Conservation (phyloP, 306 rosid genomes). For the Rubus parviflorus region DNA sequence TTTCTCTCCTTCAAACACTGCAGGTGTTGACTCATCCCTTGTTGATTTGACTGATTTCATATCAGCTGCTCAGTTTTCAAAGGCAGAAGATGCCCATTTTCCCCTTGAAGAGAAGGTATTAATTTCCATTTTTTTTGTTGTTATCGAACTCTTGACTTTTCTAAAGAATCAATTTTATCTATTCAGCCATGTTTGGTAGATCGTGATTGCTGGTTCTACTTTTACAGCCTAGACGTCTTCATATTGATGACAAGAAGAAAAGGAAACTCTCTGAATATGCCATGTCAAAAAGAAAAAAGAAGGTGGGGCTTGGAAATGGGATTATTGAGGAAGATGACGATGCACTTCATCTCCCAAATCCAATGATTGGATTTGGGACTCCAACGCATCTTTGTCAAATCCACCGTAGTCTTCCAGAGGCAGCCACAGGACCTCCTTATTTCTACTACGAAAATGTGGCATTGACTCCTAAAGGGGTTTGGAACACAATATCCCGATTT, state of each 20-base stretch:
- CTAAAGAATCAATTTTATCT: neutral
- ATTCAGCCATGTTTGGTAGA: neutral
- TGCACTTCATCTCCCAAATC: conserved; percentile 66
- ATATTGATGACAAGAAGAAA: conserved; percentile 38
- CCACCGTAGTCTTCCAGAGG: conserved; percentile 59
- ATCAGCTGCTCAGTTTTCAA: conserved; percentile 71
- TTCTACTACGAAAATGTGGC: conserved; percentile 98
- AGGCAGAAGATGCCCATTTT: conserved; percentile 57
- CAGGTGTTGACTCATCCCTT: conserved; percentile 64
- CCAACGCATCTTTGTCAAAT: conserved; percentile 49
- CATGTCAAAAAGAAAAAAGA: conserved; percentile 56
- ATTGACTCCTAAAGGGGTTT: conserved; percentile 89
- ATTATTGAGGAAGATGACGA: conserved; percentile 63
- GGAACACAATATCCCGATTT: conserved; percentile 84
- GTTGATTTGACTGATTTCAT: conserved; percentile 76
- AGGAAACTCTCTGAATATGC: conserved; percentile 51
- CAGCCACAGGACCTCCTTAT: conserved; percentile 83
- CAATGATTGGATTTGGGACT: conserved; percentile 88
- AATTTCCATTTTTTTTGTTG: conserved; percentile 3
- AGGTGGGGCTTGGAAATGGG: conserved; percentile 38
- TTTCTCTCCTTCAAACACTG: conserved; percentile 27
- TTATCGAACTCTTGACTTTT: conserved; percentile 16
- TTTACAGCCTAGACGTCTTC: conserved; percentile 51
- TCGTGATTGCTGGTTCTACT: conserved; percentile 25
- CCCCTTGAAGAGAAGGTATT: conserved; percentile 69